Evolutionary conservation across 768 basidiomycete genomes (phyloP).

Genomic region (Mycena rebaudengoi): DNA sequence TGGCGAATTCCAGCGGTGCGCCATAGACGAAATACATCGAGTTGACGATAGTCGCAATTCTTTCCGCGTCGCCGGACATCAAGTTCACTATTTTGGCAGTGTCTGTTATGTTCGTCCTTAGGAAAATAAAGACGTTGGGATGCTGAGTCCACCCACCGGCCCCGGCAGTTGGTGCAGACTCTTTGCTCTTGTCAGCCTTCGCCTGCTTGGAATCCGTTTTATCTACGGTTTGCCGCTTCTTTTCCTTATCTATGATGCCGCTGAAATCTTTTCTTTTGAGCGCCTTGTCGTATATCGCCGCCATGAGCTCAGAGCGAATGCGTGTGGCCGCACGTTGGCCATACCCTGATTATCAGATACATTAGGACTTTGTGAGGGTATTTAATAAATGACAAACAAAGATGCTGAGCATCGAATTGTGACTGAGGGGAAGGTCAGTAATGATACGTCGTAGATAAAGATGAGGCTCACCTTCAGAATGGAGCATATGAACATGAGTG

Average conservation of each 20-base stretch:
- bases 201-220: neutral
- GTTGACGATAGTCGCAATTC: slow-evolving; percentile 67
- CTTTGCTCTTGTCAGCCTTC: slow-evolving; percentile 44
- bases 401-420: slow-evolving; percentile 22
- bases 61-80: slow-evolving; percentile 83
- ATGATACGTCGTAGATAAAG: neutral
- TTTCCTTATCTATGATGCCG: slow-evolving; percentile 61
- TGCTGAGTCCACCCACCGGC: slow-evolving; percentile 41
- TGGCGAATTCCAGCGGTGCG: slow-evolving; percentile 16
- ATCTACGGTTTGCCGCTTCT: neutral
- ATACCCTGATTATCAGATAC: slow-evolving; percentile 82
- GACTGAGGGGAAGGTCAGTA: neutral
- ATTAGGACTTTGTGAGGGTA: slow-evolving; percentile 47
- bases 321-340: slow-evolving; percentile 78
- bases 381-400: slow-evolving; percentile 1
- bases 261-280: slow-evolving; percentile 86
- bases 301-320: slow-evolving; percentile 83
- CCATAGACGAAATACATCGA: slow-evolving; percentile 43
- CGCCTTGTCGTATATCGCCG: slow-evolving; percentile 88
- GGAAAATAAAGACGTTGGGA: slow-evolving; percentile 32
- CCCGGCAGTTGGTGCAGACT: slow-evolving; percentile 45
- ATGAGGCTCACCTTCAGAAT: slow-evolving; percentile 57
- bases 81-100: slow-evolving; percentile 89
- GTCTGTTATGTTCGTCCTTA: slow-evolving; percentile 75
- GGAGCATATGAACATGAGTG: slow-evolving; percentile 73